phyloP scores from a whole-genome alignment of 805 yeast genomes.

The Scheffersomyces stipitis region DNA sequence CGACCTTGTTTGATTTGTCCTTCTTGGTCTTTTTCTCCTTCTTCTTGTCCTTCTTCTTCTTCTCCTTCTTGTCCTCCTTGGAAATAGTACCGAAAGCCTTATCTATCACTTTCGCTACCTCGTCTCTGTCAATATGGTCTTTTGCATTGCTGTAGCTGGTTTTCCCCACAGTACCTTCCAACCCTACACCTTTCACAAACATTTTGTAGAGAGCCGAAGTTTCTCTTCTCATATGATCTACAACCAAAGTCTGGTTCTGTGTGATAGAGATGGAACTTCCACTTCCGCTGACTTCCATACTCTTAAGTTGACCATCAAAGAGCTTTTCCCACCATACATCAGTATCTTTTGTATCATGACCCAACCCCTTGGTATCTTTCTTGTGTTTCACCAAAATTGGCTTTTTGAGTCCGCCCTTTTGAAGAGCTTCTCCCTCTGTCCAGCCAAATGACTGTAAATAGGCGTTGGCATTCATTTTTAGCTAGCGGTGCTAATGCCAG shows the following conservation, averaged over 20 bases:
- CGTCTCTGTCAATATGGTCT: slow-evolving; percentile 18
- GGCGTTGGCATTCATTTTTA: slow-evolving; percentile 66
- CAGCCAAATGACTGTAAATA: slow-evolving; percentile 84
- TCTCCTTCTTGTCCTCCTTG: slow-evolving; percentile 38
- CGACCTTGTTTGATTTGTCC: slow-evolving; percentile 29
- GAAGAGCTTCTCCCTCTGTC: slow-evolving; percentile 87
- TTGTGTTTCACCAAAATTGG: slow-evolving; percentile 91
- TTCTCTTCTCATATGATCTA: slow-evolving; percentile 46
- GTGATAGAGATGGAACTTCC: slow-evolving; percentile 48
- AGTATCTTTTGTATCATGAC: slow-evolving; percentile 71
- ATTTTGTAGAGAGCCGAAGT: slow-evolving; percentile 75
- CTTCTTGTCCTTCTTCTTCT: slow-evolving; percentile 18
- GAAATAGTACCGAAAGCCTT: slow-evolving; percentile 10
- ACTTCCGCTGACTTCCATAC: slow-evolving; percentile 54
- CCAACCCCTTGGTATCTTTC: slow-evolving; percentile 87
- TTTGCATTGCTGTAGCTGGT: slow-evolving; percentile 22
- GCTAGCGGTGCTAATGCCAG: no score
- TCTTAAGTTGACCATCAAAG: slow-evolving; percentile 89
- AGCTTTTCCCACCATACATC: slow-evolving; percentile 97
- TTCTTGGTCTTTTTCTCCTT: slow-evolving; percentile 9
- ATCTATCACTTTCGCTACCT: slow-evolving; percentile 9
- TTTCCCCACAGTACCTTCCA: slow-evolving; percentile 70
- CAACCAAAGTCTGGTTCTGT: slow-evolving; percentile 49
- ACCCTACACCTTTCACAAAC: slow-evolving; percentile 86
- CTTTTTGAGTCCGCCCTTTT: slow-evolving; percentile 73